Percentiles rank a stretch among this genome's conserved stretches.
These are phyloP conservation scores for Raffaelea ambrosiae DNA, from an alignment of 2,329 filamentous ascomycete species.

Conservation along the genomic window DNA sequence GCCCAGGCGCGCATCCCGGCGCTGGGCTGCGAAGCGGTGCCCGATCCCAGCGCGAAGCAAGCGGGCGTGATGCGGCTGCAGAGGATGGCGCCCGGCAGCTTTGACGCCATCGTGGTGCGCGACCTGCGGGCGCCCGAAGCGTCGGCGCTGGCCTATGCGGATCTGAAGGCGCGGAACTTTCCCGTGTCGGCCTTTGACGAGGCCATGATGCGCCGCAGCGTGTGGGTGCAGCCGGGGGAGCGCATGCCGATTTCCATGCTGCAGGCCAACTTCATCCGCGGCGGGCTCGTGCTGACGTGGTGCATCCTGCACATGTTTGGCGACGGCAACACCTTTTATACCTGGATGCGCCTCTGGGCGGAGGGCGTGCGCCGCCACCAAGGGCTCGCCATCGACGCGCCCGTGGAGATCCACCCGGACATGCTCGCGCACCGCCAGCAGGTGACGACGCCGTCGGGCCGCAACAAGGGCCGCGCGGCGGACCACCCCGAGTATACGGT, in stretches of 20 bases:
- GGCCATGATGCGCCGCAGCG: not conserved
- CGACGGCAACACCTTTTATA: slow-evolving; percentile 2
- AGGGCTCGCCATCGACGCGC: not conserved
- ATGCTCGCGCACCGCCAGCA: not conserved
- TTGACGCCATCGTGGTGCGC: not conserved
- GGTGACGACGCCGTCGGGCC: not conserved
- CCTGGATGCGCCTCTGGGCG: slow-evolving; percentile 3
- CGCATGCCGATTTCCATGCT: not conserved
- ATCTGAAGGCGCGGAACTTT: not conserved
- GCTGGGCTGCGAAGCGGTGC: not conserved
- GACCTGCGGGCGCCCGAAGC: slow-evolving; percentile 1
- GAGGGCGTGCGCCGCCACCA: not conserved
- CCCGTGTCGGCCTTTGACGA: not conserved
- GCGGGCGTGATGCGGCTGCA: not conserved
- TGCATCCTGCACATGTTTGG: slow-evolving; percentile 4
- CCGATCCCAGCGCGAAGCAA: not conserved
- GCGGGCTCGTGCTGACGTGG: slow-evolving; percentile 2
- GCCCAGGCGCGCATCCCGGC: not conserved
- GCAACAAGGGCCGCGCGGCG: not conserved
- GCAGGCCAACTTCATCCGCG: slow-evolving; percentile 5
- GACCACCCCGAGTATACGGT: slow-evolving; percentile 1
- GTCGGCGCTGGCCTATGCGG: not conserved
- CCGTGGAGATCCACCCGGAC: slow-evolving; percentile 37
- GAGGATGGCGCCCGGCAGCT: not conserved
- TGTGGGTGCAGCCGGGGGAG: slow-evolving; percentile 1